Conservation (phyloP, 495 filamentous ascomycete species). For the Trypethelium eluteriae region DNA sequence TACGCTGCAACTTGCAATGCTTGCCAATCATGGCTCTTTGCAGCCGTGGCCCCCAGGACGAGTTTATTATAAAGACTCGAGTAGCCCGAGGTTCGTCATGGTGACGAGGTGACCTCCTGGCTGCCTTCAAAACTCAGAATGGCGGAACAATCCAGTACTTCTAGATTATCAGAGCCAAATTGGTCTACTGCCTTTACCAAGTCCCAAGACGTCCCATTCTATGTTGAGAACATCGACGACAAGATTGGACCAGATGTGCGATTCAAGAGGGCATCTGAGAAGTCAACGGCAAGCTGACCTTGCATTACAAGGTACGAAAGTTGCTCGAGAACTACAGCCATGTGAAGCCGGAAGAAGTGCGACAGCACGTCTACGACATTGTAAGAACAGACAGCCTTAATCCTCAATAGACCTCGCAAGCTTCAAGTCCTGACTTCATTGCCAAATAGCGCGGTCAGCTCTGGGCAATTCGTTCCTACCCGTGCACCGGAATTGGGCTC, state of each 20-base stretch:
- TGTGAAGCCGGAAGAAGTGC: background rate
- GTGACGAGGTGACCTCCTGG: too few relatives aligned
- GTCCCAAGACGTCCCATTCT: background rate
- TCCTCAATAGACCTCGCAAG: too few relatives aligned
- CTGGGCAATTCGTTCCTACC: conserved; percentile 23
- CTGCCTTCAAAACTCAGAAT: background rate
- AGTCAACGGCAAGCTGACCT: too few relatives aligned
- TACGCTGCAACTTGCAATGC: too few relatives aligned
- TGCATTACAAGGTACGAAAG: background rate
- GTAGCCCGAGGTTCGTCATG: too few relatives aligned
- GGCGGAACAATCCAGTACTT: background rate
- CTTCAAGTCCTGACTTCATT: too few relatives aligned
- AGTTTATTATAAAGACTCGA: too few relatives aligned
- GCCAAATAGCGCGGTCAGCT: conserved; percentile 14
- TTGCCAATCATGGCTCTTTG: too few relatives aligned
- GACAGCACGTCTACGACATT: background rate
- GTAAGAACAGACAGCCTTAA: too few relatives aligned
- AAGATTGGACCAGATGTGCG: background rate
- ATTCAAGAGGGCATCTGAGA: too few relatives aligned
- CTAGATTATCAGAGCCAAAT: background rate
- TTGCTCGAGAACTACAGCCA: background rate
- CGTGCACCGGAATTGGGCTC: conserved; percentile 18
- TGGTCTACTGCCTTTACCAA: background rate
- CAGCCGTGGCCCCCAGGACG: too few relatives aligned
- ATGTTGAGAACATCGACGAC: background rate